Percentiles rank a stretch among this genome's conserved stretches.
These are phyloP conservation scores for Stereum hirsutum DNA, from an alignment of 1,284 basidiomycete species.

Conservation along the genomic window DNA sequence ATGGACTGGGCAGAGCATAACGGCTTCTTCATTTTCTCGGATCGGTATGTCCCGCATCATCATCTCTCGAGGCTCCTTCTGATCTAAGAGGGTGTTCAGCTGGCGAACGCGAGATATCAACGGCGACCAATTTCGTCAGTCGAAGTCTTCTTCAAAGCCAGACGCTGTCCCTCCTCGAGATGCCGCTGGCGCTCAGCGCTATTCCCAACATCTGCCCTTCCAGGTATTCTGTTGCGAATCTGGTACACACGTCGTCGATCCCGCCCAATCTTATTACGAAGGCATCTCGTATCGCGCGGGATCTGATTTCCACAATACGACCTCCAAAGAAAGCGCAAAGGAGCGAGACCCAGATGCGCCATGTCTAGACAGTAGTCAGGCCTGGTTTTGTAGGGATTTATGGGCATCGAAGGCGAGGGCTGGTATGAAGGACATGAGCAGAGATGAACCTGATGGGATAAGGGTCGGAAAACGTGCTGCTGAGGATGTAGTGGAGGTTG, in stretches of 20 bases:
- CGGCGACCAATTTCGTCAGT: slow-evolving; percentile 92
- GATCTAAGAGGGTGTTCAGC: slow-evolving; percentile 26
- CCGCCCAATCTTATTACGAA: slow-evolving; percentile 86
- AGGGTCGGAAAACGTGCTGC: slow-evolving; percentile 16
- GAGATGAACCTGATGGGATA: slow-evolving; percentile 10
- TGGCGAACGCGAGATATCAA: slow-evolving; percentile 95
- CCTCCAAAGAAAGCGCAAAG: slow-evolving; percentile 44
- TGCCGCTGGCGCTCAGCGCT: slow-evolving; percentile 67
- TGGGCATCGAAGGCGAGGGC: slow-evolving; percentile 81
- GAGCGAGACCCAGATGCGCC: slow-evolving; percentile 66
- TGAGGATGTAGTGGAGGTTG: slow-evolving; percentile 10
- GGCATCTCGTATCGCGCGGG: slow-evolving; percentile 81
- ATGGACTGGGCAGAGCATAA: slow-evolving; percentile 99
- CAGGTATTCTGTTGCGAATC: slow-evolving; percentile 97
- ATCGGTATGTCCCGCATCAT: slow-evolving; percentile 47
- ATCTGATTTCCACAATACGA: slow-evolving; percentile 67
- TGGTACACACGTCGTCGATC: slow-evolving; percentile 91
- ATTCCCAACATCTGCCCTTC: slow-evolving; percentile 86
- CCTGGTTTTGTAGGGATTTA: slow-evolving; percentile 92
- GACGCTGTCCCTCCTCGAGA: slow-evolving; percentile 88
- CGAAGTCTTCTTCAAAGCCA: slow-evolving; percentile 85
- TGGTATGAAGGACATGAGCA: slow-evolving; percentile 41
- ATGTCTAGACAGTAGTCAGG: slow-evolving; percentile 89
- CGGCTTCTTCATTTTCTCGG: slow-evolving; percentile 94
- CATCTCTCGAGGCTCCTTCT: background rate